A percentile compares a stretch with the other conserved stretches of the same genome.
phyloP scores from a whole-genome alignment of 139 green algal species.

The Mesostigma viride region DNA sequence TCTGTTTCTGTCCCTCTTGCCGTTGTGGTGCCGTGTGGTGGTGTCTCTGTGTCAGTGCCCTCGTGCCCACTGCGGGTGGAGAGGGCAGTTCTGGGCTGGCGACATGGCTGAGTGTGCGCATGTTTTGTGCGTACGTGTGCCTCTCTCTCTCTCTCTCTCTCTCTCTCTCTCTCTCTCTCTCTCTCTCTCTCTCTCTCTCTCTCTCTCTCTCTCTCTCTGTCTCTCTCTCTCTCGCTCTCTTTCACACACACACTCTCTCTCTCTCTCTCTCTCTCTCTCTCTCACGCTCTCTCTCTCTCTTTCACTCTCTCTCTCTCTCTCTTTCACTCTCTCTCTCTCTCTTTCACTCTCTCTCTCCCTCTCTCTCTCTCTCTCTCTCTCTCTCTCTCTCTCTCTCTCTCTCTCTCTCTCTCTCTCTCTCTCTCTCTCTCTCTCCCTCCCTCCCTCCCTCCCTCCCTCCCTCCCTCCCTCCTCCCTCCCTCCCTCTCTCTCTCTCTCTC shows the following conservation, averaged over 20 bases:
- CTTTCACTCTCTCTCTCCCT: not conserved
- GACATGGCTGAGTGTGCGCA: no score
- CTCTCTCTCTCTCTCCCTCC: not conserved
- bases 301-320: constrained; percentile 1
- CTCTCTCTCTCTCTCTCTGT: constrained; percentile 3
- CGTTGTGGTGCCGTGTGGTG: no score
- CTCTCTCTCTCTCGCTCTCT: constrained; percentile 2
- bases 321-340: constrained; percentile 1
- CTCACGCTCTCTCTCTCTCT: not conserved
- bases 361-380: constrained; percentile 5
- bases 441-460: not conserved
- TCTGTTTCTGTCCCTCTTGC: no score
- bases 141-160: constrained; percentile 5
- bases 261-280: constrained; percentile 5
- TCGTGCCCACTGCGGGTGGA: no score
- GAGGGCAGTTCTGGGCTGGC: no score
- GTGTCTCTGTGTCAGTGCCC: no score
- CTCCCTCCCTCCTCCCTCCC: not conserved
- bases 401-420: constrained; percentile 5
- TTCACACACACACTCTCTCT: not conserved
- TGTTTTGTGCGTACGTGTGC: no score
- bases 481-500: constrained; percentile 2
- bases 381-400: constrained; percentile 5
- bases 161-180: constrained; percentile 5
- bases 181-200: constrained; percentile 5